These are phyloP conservation scores for Zancudomyces culisetae DNA, from an alignment of 371 early-diverging fungal genomes.

Conservation along the genomic window DNA sequence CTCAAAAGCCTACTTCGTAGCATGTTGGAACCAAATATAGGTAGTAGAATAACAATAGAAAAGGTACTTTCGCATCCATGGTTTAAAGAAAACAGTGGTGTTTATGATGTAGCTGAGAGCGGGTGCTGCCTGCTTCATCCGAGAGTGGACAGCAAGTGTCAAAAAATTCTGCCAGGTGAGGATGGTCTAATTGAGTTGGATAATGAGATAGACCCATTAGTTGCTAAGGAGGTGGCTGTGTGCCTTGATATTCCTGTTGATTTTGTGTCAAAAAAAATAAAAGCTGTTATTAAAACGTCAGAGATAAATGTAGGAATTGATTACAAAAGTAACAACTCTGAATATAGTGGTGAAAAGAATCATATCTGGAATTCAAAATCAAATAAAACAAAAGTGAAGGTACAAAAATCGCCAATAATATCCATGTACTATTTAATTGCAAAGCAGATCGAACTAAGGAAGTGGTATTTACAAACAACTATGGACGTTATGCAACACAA, in stretches of 20 bases:
- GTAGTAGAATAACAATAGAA: constrained; percentile 19
- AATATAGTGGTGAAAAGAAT: background rate
- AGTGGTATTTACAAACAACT: constrained; percentile 14
- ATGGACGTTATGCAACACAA: constrained; percentile 1
- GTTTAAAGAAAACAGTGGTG: constrained; percentile 8
- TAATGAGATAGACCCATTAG: constrained; percentile 5
- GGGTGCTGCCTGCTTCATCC: background rate
- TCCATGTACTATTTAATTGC: constrained; percentile 22
- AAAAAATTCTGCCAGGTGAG: background rate
- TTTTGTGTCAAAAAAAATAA: constrained; percentile 9
- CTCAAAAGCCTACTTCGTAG: constrained; percentile 22
- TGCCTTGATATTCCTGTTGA: constrained; percentile 16
- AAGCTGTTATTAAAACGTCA: background rate
- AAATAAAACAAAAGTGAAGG: background rate
- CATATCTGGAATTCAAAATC: background rate
- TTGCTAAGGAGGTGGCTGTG: constrained; percentile 15
- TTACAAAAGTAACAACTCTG: background rate
- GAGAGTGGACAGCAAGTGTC: background rate
- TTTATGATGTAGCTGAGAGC: background rate
- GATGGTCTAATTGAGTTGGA: background rate
- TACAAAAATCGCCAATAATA: constrained; percentile 19
- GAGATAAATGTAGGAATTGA: background rate
- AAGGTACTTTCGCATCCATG: constrained; percentile 24
- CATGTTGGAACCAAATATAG: constrained; percentile 25
- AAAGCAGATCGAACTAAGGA: constrained; percentile 20